These are phyloP conservation scores for Leptographium galeiforme DNA, from an alignment of 2,329 filamentous ascomycete genomes.

Conservation along the genomic window DNA sequence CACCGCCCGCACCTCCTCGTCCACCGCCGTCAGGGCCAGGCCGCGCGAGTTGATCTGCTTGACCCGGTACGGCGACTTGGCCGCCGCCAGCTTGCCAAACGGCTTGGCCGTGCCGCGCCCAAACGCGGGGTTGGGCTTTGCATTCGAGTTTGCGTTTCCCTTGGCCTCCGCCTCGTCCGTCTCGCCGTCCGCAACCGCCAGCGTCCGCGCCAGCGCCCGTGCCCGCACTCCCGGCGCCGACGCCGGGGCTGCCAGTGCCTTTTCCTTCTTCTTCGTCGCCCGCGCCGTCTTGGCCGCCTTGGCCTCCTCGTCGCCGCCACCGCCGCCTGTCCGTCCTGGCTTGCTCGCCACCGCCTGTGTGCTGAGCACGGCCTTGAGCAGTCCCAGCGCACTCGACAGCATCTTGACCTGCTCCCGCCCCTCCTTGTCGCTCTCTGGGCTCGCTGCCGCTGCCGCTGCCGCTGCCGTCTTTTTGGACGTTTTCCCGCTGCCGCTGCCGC, in stretches of 20 bases:
- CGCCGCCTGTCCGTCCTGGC: background rate
- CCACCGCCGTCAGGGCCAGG: slow-evolving; percentile 19
- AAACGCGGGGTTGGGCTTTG: too few relatives aligned
- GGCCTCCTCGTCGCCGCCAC: slow-evolving; percentile 1
- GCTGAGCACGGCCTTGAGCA: slow-evolving; percentile 24
- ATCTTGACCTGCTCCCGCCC: slow-evolving; percentile 16
- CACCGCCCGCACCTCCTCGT: slow-evolving; percentile 23
- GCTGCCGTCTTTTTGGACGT: background rate
- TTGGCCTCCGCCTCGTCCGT: too few relatives aligned
- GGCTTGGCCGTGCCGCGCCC: too few relatives aligned
- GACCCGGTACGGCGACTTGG: slow-evolving; percentile 7
- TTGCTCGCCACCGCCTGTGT: slow-evolving; percentile 12
- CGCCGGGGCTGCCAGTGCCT: background rate
- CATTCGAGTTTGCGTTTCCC: too few relatives aligned
- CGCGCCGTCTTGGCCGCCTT: background rate
- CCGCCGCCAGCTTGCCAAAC: too few relatives aligned
- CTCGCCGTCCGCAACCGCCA: background rate
- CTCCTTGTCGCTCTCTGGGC: background rate
- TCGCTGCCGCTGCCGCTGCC: background rate
- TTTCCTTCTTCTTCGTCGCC: background rate
- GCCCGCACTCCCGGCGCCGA: background rate
- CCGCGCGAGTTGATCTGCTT: slow-evolving; percentile 14
- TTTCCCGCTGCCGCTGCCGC: background rate
- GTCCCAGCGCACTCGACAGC: slow-evolving; percentile 22
- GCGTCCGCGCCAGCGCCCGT: background rate